Conservation (phyloP, 2,329 filamentous ascomycete species). For the Epichloe hybrida region DNA sequence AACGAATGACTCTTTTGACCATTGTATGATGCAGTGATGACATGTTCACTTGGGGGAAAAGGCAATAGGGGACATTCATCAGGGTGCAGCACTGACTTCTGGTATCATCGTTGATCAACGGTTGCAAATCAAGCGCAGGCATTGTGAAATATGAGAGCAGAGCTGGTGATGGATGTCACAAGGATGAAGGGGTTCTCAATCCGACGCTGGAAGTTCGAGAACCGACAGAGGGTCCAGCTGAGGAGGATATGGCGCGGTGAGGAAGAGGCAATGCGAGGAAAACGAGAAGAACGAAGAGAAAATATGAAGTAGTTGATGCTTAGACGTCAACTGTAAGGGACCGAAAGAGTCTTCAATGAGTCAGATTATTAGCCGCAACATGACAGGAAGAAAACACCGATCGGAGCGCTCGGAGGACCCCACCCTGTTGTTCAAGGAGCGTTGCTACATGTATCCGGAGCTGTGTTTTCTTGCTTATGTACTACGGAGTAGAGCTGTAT, state of each 20-base stretch:
- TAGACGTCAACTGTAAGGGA: neutral
- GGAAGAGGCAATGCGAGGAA: too few species aligned
- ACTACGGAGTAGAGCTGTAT: too few species aligned
- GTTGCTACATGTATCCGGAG: too few species aligned
- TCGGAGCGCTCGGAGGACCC: slow-evolving; percentile 19
- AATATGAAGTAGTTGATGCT: neutral
- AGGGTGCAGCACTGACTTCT: slow-evolving; percentile 20
- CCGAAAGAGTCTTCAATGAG: neutral
- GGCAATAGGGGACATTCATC: neutral
- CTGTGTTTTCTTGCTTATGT: too few species aligned
- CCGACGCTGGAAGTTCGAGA: neutral
- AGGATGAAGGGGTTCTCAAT: neutral
- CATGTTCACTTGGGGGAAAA: too few species aligned
- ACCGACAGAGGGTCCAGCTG: neutral
- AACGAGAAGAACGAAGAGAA: neutral
- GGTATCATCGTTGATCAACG: slow-evolving; percentile 32
- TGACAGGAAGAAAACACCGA: slow-evolving; percentile 1
- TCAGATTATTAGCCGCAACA: too few species aligned
- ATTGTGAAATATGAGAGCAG: slow-evolving; percentile 15
- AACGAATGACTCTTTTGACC: too few species aligned
- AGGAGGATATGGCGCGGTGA: neutral
- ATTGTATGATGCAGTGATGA: too few species aligned
- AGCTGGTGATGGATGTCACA: neutral
- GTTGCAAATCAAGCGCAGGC: slow-evolving; percentile 27
- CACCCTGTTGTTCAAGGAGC: slow-evolving; percentile 8